phyloP scores from a whole-genome alignment of 1,139 yeast genomes.

The Citeromyces hawaiiensis region DNA sequence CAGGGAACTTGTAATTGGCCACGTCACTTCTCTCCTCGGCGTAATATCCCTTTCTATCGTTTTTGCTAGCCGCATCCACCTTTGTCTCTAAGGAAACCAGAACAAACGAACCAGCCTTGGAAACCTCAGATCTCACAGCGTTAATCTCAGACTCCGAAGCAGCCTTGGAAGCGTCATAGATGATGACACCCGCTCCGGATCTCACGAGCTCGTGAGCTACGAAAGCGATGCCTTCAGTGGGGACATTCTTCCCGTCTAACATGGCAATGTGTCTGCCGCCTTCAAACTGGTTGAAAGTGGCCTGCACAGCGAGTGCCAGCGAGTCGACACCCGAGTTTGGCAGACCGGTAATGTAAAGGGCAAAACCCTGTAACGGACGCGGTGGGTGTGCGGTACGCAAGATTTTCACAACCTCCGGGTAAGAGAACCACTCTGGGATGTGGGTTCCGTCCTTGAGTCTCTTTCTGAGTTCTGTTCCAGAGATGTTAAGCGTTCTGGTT shows the following conservation, averaged over 20 bases:
- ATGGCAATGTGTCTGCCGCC: slow-evolving; percentile 81
- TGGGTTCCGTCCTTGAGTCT: slow-evolving; percentile 76
- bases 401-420: slow-evolving; percentile 89
- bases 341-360: slow-evolving; percentile 45
- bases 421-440: slow-evolving; percentile 94
- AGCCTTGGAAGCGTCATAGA: slow-evolving; percentile 38
- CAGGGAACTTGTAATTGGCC: slow-evolving; percentile 29
- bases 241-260: slow-evolving; percentile 34
- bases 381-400: slow-evolving; percentile 93
- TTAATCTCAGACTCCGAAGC: slow-evolving; percentile 25
- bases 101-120: slow-evolving; percentile 33
- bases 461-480: slow-evolving; percentile 90
- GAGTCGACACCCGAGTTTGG: slow-evolving; percentile 45
- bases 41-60: slow-evolving; percentile 34
- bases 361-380: slow-evolving; percentile 79
- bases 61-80: slow-evolving; percentile 25
- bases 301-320: slow-evolving; percentile 76
- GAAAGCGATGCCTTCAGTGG: slow-evolving; percentile 32
- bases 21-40: slow-evolving; percentile 32
- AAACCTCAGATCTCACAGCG: slow-evolving; percentile 19
- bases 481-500: slow-evolving; percentile 76
- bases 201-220: slow-evolving; percentile 74
- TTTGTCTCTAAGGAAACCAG: slow-evolving; percentile 37
- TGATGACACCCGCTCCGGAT: slow-evolving; percentile 84
- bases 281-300: slow-evolving; percentile 78